Conservation (phyloP, 371 early-diverging fungal species). For the Mortierella sp. region DNA sequence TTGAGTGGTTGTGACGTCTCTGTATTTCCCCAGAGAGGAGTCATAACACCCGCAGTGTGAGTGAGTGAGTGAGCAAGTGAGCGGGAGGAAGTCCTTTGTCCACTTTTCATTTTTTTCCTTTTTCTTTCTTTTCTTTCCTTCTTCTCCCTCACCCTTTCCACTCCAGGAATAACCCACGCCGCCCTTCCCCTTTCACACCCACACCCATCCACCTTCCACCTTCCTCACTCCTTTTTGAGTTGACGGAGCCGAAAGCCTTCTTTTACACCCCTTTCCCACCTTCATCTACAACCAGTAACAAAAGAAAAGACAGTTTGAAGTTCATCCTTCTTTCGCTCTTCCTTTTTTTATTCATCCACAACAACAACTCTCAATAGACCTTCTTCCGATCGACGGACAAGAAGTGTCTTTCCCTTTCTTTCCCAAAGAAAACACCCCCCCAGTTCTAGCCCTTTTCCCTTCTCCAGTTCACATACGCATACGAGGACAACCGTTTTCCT, state of each 20-base stretch:
- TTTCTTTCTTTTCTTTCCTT: not conserved
- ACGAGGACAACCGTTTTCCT: conserved; percentile 29
- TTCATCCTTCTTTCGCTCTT: not conserved
- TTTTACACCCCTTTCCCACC: not conserved
- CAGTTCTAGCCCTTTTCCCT: conserved; percentile 9
- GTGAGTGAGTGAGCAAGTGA: too few relatives aligned
- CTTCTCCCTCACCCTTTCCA: not conserved
- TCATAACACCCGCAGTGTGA: not conserved
- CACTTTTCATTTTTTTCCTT: not conserved
- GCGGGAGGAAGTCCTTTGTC: not conserved
- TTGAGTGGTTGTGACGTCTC: not conserved
- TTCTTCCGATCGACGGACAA: conserved; percentile 55
- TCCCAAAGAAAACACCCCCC: conserved; percentile 20
- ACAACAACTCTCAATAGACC: conserved; percentile 11
- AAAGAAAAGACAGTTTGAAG: not conserved
- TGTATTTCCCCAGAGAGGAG: not conserved
- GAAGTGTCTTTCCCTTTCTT: conserved; percentile 40
- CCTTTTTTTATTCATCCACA: not conserved
- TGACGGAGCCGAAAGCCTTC: not conserved
- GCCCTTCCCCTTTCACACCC: not conserved
- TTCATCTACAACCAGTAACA: not conserved
- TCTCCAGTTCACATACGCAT: conserved; percentile 21
- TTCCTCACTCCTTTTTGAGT: not conserved
- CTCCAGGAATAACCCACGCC: not conserved
- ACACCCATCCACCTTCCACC: not conserved